Percentiles rank a stretch among this genome's conserved stretches.
Conservation (phyloP, 768 basidiomycete genomes). For the Leccinum subtestaceum region DNA sequence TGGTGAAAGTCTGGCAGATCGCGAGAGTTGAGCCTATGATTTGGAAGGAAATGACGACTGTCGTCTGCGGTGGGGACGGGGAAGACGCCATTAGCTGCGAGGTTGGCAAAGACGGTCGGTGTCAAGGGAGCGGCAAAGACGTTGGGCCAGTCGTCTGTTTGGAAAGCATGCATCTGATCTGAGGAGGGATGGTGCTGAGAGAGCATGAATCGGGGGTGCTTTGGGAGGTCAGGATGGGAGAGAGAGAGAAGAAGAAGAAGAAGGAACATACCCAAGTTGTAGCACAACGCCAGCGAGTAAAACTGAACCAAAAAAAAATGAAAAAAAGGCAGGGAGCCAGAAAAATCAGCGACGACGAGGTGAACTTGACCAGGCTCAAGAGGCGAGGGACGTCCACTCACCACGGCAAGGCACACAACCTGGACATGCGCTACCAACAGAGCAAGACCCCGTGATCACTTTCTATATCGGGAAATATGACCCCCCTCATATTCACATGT, state of each 20-base stretch:
- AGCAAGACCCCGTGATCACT: slow-evolving; percentile 15
- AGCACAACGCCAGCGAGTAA: neutral
- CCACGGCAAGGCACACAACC: slow-evolving; percentile 13
- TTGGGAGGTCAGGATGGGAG: neutral
- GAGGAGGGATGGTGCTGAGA: slow-evolving; percentile 5
- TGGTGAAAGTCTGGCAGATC: slow-evolving; percentile 18
- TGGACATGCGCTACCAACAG: slow-evolving; percentile 8
- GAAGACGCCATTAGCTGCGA: slow-evolving; percentile 61
- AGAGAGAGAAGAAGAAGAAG: neutral
- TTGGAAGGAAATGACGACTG: slow-evolving; percentile 25
- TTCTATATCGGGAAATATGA: slow-evolving; percentile 3
- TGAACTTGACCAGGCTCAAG: slow-evolving; percentile 16
- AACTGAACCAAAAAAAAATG: neutral
- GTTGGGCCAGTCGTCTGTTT: slow-evolving; percentile 48
- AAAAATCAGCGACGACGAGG: neutral
- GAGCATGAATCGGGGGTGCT: slow-evolving; percentile 14
- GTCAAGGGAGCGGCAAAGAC: slow-evolving; percentile 63
- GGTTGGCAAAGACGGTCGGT: slow-evolving; percentile 56
- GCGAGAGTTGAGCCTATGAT: slow-evolving; percentile 17
- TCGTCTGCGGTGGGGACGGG: slow-evolving; percentile 34
- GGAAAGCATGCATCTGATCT: slow-evolving; percentile 27
- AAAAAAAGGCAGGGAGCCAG: neutral
- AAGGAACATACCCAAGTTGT: neutral
- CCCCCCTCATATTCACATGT: slow-evolving; percentile 32
- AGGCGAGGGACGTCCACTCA: slow-evolving; percentile 10